Base-by-base conservation (phyloP, 2,329 filamentous ascomycete species). In the Colletotrichum phormii region DNA sequence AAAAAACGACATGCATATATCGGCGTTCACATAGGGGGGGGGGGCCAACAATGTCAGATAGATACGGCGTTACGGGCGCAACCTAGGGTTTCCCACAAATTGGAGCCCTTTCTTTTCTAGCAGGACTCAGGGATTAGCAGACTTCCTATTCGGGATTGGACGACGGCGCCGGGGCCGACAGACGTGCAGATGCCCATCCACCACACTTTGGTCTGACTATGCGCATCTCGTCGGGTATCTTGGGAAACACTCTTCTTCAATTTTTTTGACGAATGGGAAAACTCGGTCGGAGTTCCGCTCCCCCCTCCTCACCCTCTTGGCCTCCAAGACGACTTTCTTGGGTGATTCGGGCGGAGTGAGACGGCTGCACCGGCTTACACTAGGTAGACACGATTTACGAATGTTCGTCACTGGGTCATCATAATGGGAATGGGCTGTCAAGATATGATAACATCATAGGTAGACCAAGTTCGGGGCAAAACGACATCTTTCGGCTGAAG, bases 111-210 rank as follows among this genome's bases (percentile, higher is more conserved):
- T 37, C 55, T 33, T 13, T 29, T 64, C 12, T 54, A 7, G 18
- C 26, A 33, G 29, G 22, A 26, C 15, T 18, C 42, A 49, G 24
- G 54, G 37, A 51, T 59, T 66, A 49, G 42, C 64, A 35, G 26
- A 26, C 18, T 57, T 24, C 51, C 54, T 51, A 33, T 46, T 46
- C 29, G 64, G 54, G 54, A 66, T 53, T 66, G 54, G 54, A 33
- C 26, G 53, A 22, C 42, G 42, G 33, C 33, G 33, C 33, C 9
- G 42, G 15, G 15, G 18, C 42, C 42, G 42, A 11, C 42, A 49
- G 42, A 11, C 15, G 18, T n/a, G 42, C 18, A 37, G 12, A 11
- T 62, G 15, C 46, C 15, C 42, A 35, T 26, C 26, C 11, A 54
- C 29, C n/a, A 26, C 18, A 26, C 31, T 42, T 42, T 6, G 5